Base-by-base conservation (phyloP, 352 stramenopile species). In the Phytophthora rubi region DNA sequence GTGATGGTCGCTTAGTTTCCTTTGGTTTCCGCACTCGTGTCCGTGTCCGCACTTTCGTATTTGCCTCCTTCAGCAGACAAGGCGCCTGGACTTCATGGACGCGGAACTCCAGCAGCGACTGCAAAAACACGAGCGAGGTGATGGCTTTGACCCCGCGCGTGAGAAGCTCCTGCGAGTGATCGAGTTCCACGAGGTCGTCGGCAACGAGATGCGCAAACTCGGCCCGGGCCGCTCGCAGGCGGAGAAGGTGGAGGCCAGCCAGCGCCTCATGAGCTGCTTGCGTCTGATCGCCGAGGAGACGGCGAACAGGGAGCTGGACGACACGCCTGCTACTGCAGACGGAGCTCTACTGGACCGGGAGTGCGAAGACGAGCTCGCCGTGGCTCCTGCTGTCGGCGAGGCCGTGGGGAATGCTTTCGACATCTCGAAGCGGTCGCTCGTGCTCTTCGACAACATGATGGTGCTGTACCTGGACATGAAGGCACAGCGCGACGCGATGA, bases 1-100 rank as follows among this genome's bases (percentile, higher is more conserved):
- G 35, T 73, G 65, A 73, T 68, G 58, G 52, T 72, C 65, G 3
- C 15, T 66, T 53, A 44, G 30, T 62, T 68, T 68, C 57, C 39
- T 66, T 67, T 57, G n/a, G 16, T 8, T 47, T 45, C 26, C 49
- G 49, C 49, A 53, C 47, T 57, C 48, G 18, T 21, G 18, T 21
- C 18, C 18, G 44, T 61, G 53, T 62, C 13, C 30, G 51, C 64
- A 71, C n/a, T 67, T 35, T 59, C 37, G 18, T 26, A 59, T 59
- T 67, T 70, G 8, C 63, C 37, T n/a, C 21, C 28, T 16, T 21
- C 55, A 13, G 30, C 7, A 47, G 21, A 35, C 52, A 51, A 45
- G 53, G 33, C 4, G 39, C 13, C 6, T 2, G n/a, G 30, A 55
- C 18, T 8, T 18, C 21, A 71, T 67, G 65, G 57, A 33, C 54